These are phyloP conservation scores for Trypanosoma cruzi DNA, from an alignment of 208 protist species.

Conservation along the genomic window DNA sequence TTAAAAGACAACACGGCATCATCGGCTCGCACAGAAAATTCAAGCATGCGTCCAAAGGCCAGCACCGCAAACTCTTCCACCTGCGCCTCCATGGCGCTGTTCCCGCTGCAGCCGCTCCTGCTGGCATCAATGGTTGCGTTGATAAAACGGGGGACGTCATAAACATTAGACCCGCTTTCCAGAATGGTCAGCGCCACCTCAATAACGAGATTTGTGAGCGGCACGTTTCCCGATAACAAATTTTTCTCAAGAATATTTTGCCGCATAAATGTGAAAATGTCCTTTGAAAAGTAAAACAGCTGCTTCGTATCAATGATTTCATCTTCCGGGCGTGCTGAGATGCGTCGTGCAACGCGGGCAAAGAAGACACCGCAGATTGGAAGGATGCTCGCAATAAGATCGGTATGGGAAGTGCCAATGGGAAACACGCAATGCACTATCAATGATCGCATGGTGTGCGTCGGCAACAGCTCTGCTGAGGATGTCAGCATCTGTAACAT, in stretches of 20 bases:
- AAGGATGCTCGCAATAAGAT: conserved; percentile 45
- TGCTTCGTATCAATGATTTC: conserved; percentile 65
- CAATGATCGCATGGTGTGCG: conserved; percentile 48
- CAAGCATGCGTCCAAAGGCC: conserved; percentile 46
- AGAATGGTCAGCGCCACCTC: conserved; percentile 47
- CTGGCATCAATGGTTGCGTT: conserved; percentile 36
- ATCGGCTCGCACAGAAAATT: conserved; percentile 37
- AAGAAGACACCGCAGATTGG: conserved; percentile 45
- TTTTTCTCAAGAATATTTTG: conserved; percentile 45
- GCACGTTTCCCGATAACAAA: conserved; percentile 33
- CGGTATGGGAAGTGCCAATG: conserved; percentile 39
- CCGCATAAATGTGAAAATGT: conserved; percentile 59
- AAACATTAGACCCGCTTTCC: conserved; percentile 40
- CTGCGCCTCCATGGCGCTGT: conserved; percentile 23
- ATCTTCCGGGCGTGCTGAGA: conserved; percentile 29
- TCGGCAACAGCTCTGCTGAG: conserved; percentile 23
- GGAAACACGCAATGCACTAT: conserved; percentile 60
- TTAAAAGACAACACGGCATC: conserved; percentile 30
- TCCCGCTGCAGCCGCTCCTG: conserved; percentile 5
- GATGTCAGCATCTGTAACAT: conserved; percentile 40
- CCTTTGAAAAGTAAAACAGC: conserved; percentile 68
- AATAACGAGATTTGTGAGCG: conserved; percentile 31
- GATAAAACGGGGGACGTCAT: conserved; percentile 39
- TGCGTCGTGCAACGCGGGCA: conserved; percentile 4
- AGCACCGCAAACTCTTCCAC: conserved; percentile 34